phyloP scores from a whole-genome alignment of 371 early-diverging fungal species.

The Rhizopus sp. region DNA sequence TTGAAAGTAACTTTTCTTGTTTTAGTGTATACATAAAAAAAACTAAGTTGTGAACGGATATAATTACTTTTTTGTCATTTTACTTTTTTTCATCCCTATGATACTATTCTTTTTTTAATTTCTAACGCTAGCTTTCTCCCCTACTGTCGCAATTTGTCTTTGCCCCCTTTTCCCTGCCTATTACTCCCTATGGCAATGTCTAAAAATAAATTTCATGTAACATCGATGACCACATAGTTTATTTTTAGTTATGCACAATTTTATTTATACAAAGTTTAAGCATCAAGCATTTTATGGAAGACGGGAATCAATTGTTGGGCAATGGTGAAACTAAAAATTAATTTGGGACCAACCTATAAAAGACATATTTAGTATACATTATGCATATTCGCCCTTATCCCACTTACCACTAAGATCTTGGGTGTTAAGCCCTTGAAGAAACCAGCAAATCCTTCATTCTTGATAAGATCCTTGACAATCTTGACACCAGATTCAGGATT shows the following conservation, averaged over 20 bases:
- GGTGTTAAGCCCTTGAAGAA: constrained; percentile 98
- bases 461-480: constrained; percentile 86
- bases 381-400: background rate
- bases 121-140: too few relatives aligned
- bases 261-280: constrained; percentile 8
- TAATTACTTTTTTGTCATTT: too few relatives aligned
- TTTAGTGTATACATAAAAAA: too few relatives aligned
- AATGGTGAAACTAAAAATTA: constrained; percentile 96
- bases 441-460: constrained; percentile 89
- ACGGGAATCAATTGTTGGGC: constrained; percentile 93
- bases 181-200: background rate
- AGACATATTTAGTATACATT: background rate
- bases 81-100: too few relatives aligned
- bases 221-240: background rate
- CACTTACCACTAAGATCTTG: constrained; percentile 81
- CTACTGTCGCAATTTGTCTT: too few relatives aligned
- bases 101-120: too few relatives aligned
- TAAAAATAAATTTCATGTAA: too few relatives aligned
- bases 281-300: constrained; percentile 54
- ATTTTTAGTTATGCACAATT: background rate
- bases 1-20: too few relatives aligned
- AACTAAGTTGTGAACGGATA: too few relatives aligned
- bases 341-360: constrained; percentile 89
- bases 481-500: constrained; percentile 85
- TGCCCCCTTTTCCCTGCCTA: background rate